Percentiles rank a stretch among this genome's conserved stretches.
Conservation (phyloP, 169 alveolate species). For the Plasmodium vivax region DNA sequence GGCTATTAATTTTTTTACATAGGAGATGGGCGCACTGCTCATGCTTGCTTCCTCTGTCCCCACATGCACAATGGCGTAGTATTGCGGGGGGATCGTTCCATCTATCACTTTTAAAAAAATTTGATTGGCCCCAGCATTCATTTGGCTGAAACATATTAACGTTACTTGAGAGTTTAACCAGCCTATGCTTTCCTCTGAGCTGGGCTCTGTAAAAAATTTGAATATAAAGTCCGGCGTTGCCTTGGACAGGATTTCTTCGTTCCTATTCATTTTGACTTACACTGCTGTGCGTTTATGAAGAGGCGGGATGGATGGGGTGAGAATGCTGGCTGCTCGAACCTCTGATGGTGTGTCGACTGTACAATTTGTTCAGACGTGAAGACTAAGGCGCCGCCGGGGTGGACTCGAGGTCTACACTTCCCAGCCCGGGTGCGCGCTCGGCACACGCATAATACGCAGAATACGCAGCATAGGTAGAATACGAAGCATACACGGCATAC, state of each 20-base stretch:
- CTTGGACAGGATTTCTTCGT: conserved; percentile 69
- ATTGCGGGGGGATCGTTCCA: conserved; percentile 60
- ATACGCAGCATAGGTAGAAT: not conserved
- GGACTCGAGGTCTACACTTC: not conserved
- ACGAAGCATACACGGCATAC: not conserved
- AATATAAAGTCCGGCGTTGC: conserved; percentile 69
- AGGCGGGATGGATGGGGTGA: not conserved
- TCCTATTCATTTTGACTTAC: conserved; percentile 23
- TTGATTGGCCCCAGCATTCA: conserved; percentile 69
- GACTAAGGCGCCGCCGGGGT: not conserved
- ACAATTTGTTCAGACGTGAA: not conserved
- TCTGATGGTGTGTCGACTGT: not conserved
- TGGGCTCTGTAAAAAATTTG: conserved; percentile 51
- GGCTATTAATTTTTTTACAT: conserved; percentile 47
- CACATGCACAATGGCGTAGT: conserved; percentile 60
- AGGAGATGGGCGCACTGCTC: conserved; percentile 3
- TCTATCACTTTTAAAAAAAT: conserved; percentile 65
- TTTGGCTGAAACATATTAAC: conserved; percentile 65
- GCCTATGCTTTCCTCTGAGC: conserved; percentile 22
- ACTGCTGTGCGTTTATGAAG: not conserved
- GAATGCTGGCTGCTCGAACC: not conserved
- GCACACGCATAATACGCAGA: not conserved
- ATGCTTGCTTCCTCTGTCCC: conserved; percentile 20
- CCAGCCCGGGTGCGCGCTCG: not conserved
- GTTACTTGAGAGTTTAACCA: conserved; percentile 34